phyloP scores from a whole-genome alignment of 2,329 filamentous ascomycete genomes.

The Drechslera avenae region DNA sequence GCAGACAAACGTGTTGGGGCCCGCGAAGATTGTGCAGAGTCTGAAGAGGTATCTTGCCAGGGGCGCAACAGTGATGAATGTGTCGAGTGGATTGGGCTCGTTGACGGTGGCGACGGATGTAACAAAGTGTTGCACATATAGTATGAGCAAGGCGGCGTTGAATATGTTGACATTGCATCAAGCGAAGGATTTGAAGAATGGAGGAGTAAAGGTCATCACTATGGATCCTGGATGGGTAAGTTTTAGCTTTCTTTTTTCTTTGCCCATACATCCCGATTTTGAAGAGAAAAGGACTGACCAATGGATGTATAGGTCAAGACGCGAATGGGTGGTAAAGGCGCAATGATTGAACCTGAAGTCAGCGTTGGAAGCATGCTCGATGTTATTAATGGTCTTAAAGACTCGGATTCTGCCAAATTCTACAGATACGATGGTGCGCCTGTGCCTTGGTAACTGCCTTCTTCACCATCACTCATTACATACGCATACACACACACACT shows the following conservation, averaged over 20 bases:
- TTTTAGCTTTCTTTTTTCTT: not conserved
- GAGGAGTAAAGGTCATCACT: slow-evolving; percentile 40
- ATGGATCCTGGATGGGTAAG: slow-evolving; percentile 54
- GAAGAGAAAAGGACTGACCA: not conserved
- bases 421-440: slow-evolving; percentile 44
- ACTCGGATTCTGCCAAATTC: slow-evolving; percentile 47
- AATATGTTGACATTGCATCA: slow-evolving; percentile 54
- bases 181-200: slow-evolving; percentile 43
- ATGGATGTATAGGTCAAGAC: slow-evolving; percentile 35
- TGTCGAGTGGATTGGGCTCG: slow-evolving; percentile 42
- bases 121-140: slow-evolving; percentile 49
- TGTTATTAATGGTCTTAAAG: slow-evolving; percentile 37
- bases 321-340: slow-evolving; percentile 51
- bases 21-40: slow-evolving; percentile 52
- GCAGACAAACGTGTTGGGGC: slow-evolving; percentile 55
- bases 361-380: slow-evolving; percentile 50
- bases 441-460: slow-evolving; percentile 39
- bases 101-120: slow-evolving; percentile 38
- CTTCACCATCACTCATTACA: too few species aligned
- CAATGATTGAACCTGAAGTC: slow-evolving; percentile 46
- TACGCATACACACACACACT: too few species aligned
- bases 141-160: slow-evolving; percentile 52
- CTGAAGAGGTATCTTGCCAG: slow-evolving; percentile 40
- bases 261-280: too few species aligned
- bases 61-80: slow-evolving; percentile 43